Conservation (phyloP, 257 asterid species). For the Nicotiana paniculata region DNA sequence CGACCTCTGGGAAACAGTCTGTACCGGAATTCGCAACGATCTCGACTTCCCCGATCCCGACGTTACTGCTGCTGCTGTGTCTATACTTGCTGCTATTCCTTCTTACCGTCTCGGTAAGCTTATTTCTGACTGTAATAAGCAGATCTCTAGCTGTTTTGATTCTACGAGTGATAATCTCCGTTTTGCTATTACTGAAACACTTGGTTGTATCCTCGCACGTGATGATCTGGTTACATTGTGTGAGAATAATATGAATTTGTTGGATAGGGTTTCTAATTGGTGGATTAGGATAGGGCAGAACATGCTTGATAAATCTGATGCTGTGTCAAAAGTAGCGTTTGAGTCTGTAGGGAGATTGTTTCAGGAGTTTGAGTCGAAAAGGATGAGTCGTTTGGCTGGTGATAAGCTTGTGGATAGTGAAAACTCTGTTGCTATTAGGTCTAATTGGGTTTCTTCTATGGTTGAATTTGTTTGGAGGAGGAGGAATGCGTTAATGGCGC, state of each 20-base stretch:
- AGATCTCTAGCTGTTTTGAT: conserved; percentile 75
- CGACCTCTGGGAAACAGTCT: conserved; percentile 76
- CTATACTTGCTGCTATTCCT: conserved; percentile 84
- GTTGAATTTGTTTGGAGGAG: conserved; percentile 72
- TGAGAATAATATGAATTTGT: conserved; percentile 68
- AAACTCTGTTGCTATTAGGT: conserved; percentile 73
- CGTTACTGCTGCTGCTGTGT: conserved; percentile 83
- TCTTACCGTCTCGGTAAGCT: conserved; percentile 72
- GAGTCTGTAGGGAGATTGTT: conserved; percentile 73
- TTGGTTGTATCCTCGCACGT: conserved; percentile 80
- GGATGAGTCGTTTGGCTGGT: conserved; percentile 89
- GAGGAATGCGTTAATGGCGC: conserved; percentile 60
- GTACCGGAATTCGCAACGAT: conserved; percentile 71
- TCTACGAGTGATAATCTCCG: conserved; percentile 69
- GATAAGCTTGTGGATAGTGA: conserved; percentile 89
- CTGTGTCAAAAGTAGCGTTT: conserved; percentile 70
- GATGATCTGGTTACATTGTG: conserved; percentile 81
- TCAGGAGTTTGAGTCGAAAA: conserved; percentile 82
- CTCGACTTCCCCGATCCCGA: conserved; percentile 88
- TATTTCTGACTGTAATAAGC: conserved; percentile 66
- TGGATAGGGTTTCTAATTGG: conserved; percentile 83
- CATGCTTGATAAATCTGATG: conserved; percentile 77
- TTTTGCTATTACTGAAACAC: conserved; percentile 72
- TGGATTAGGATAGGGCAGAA: conserved; percentile 71
- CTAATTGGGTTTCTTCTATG: conserved; percentile 77